These are phyloP conservation scores for Phalaenopsis equestris DNA, from an alignment of 106 monocot genomes.

Conservation along the genomic window DNA sequence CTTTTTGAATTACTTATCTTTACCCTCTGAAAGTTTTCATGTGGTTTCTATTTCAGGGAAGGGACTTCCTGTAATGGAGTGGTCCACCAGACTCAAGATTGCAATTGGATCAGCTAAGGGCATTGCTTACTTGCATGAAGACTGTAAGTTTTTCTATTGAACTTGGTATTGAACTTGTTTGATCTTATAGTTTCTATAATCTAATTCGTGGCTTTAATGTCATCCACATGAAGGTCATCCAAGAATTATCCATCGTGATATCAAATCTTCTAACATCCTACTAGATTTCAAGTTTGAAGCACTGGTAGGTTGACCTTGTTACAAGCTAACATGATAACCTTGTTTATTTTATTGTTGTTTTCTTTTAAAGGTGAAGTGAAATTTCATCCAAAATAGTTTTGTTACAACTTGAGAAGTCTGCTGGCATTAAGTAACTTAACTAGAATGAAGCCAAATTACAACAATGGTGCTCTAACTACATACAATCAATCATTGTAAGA, in stretches of 20 bases:
- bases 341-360: not conserved
- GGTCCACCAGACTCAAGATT: constrained; percentile 74
- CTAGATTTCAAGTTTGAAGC: constrained; percentile 73
- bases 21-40: not conserved
- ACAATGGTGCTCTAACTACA: not conserved
- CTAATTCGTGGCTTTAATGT: not conserved
- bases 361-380: not conserved
- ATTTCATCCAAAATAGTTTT: not conserved
- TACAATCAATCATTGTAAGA: too few relatives aligned
- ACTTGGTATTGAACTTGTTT: not conserved
- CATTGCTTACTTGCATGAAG: constrained; percentile 86
- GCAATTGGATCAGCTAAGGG: constrained; percentile 80
- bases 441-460: not conserved
- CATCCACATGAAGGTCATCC: constrained; percentile 58
- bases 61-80: constrained; percentile 57
- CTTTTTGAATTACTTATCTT: constrained; percentile 3
- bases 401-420: not conserved
- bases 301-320: constrained; percentile 33
- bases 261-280: constrained; percentile 83
- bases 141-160: constrained; percentile 40
- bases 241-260: constrained; percentile 86
- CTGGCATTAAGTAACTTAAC: not conserved
- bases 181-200: not conserved
- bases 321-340: not conserved
- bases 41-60: constrained; percentile 32